phyloP scores from a whole-genome alignment of 495 filamentous ascomycete species.

The Penicillium cinerascens region DNA sequence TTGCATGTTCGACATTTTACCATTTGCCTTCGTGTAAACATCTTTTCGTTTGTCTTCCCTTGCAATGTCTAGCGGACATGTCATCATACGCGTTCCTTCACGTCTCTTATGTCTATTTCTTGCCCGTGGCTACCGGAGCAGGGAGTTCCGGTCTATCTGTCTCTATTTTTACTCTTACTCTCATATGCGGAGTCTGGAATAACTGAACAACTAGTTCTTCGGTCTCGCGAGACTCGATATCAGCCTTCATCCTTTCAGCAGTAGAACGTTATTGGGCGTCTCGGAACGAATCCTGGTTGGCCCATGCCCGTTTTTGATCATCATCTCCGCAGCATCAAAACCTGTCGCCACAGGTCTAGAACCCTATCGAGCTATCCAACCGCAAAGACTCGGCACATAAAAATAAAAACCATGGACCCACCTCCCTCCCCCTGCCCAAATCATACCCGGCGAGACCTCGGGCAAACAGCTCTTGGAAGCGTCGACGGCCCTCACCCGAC shows the following conservation, averaged over 20 bases:
- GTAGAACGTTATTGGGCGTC: background rate
- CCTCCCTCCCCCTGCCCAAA: background rate
- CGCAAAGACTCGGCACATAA: background rate
- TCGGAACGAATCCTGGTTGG: too few relatives aligned
- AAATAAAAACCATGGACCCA: background rate
- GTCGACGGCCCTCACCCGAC: background rate
- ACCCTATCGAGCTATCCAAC: background rate
- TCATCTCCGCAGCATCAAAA: too few relatives aligned
- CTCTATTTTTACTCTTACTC: background rate
- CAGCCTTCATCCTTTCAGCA: background rate
- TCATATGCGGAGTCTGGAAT: background rate
- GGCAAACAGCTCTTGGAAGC: conserved; percentile 1
- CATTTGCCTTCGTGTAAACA: conserved; percentile 21
- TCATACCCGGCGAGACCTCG: background rate
- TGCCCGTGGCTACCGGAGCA: conserved; percentile 18
- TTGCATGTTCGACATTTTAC: conserved; percentile 11
- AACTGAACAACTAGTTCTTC: background rate
- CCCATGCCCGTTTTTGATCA: too few relatives aligned
- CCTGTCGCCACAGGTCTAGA: background rate
- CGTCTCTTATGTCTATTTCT: conserved; percentile 29
- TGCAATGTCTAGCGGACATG: conserved; percentile 19
- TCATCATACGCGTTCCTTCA: conserved; percentile 17
- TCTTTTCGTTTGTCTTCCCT: conserved; percentile 11
- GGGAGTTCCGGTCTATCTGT: conserved; percentile 20
- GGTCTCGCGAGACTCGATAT: background rate